phyloP scores from a whole-genome alignment of 805 yeast species.

The Pichia exigua region DNA sequence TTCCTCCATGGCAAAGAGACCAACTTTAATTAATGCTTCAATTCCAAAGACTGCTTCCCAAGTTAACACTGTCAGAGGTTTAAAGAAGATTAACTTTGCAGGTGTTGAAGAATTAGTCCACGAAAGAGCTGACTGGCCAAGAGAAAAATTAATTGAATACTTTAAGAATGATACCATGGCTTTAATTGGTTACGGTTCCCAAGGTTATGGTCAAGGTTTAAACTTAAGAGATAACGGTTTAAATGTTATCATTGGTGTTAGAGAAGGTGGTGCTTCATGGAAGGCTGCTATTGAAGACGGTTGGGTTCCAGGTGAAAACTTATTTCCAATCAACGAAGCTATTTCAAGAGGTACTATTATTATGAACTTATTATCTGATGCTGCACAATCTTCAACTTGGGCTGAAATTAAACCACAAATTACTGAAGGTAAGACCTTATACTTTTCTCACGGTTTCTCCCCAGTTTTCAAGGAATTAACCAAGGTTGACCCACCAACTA shows the following conservation, averaged over 20 bases:
- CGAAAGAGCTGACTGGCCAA: conserved; percentile 99
- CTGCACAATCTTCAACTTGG: conserved; percentile 99
- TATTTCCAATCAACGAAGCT: conserved; percentile 93
- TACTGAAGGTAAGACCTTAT: conserved; percentile 95
- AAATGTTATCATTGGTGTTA: conserved; percentile 95
- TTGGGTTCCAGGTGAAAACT: conserved; percentile 99
- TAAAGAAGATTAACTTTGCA: conserved; percentile 94
- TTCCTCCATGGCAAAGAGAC: conserved; percentile 34
- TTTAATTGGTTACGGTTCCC: conserved; percentile 98
- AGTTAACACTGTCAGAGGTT: conserved; percentile 70
- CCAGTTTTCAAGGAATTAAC: conserved; percentile 98
- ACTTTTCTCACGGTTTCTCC: conserved; percentile 99
- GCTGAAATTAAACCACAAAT: conserved; percentile 73
- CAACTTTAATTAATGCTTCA: conserved; percentile 10
- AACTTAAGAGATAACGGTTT: conserved; percentile 99
- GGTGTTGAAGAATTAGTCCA: conserved; percentile 93
- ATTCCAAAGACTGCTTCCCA: conserved; percentile 31
- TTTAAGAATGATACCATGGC: conserved; percentile 98
- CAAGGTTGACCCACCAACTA: conserved; percentile 89
- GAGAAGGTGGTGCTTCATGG: conserved; percentile 99
- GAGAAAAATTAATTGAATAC: conserved; percentile 89
- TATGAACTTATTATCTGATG: conserved; percentile 98
- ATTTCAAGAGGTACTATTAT: conserved; percentile 83
- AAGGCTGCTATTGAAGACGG: conserved; percentile 99
- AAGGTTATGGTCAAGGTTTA: conserved; percentile 99